phyloP scores from a whole-genome alignment of 2,329 filamentous ascomycete genomes.

The Rutstroemia sydowiana region DNA sequence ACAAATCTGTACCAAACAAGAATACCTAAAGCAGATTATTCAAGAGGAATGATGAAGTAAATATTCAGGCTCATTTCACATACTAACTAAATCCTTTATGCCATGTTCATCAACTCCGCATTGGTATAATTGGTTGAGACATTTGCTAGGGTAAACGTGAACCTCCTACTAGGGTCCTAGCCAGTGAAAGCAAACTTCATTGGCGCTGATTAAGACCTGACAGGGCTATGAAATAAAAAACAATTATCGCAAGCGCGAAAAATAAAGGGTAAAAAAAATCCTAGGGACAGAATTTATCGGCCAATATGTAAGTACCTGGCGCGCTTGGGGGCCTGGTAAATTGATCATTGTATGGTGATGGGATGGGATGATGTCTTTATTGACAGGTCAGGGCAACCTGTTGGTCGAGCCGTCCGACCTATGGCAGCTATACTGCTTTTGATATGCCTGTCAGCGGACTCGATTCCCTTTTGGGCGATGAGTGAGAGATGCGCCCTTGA shows the following conservation, averaged over 20 bases:
- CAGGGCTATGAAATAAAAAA: conserved; percentile 7
- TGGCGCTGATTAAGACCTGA: conserved; percentile 23
- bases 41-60: neutral
- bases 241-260: conserved; percentile 11
- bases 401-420: conserved; percentile 7
- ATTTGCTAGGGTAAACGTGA: neutral
- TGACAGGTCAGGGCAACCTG: conserved; percentile 19
- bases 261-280: conserved; percentile 5
- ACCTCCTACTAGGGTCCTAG: neutral
- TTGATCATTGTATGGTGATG: conserved; percentile 4
- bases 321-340: conserved; percentile 11
- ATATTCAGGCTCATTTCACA: neutral
- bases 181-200: neutral
- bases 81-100: neutral
- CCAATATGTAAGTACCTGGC: conserved; percentile 10
- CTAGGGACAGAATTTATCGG: neutral
- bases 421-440: conserved; percentile 15
- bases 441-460: conserved; percentile 19
- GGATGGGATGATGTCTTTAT: conserved; percentile 14
- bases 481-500: conserved; percentile 20
- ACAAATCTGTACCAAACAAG: neutral
- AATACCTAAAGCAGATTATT: neutral
- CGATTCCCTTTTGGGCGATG: conserved; percentile 17
- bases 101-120: conserved; percentile 1
- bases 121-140: neutral